These are phyloP conservation scores for Podaxis sp. DNA, from an alignment of 768 basidiomycete species.

Conservation along the genomic window DNA sequence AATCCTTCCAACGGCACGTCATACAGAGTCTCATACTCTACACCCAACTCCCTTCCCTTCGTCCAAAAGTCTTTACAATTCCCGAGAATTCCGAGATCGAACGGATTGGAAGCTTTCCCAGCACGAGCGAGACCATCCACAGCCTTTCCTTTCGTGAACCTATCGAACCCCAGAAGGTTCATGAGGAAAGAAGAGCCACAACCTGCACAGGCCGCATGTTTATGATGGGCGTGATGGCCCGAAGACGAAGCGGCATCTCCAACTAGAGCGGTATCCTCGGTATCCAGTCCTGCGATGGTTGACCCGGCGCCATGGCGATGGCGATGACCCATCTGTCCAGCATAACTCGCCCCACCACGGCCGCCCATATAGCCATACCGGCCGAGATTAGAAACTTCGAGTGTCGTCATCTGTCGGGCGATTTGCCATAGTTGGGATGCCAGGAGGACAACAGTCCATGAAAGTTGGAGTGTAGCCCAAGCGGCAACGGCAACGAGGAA, in stretches of 20 bases:
- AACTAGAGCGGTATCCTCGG: conserved; percentile 41
- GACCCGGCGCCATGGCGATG: conserved; percentile 35
- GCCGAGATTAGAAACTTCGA: conserved; percentile 93
- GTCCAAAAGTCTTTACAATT: conserved; percentile 97
- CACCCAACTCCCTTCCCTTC: conserved; percentile 75
- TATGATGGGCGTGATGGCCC: conserved; percentile 33
- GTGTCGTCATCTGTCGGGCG: conserved; percentile 89
- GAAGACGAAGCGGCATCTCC: conserved; percentile 19
- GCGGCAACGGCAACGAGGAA: conserved; percentile 78
- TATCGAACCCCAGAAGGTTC: conserved; percentile 88
- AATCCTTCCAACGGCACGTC: conserved; percentile 89
- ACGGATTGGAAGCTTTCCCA: conserved; percentile 80
- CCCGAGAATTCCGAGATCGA: conserved; percentile 71
- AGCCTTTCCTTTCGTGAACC: conserved; percentile 89
- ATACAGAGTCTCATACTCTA: conserved; percentile 87
- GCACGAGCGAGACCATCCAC: conserved; percentile 81
- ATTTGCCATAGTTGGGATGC: conserved; percentile 90
- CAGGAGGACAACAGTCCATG: conserved; percentile 89
- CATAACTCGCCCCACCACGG: conserved; percentile 63
- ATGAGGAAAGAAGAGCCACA: conserved; percentile 70
- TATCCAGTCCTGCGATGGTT: conserved; percentile 38
- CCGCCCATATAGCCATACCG: conserved; percentile 98
- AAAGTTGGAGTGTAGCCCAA: conserved; percentile 93
- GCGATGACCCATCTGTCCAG: conserved; percentile 76
- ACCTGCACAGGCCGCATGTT: conserved; percentile 29